Conservation (phyloP, 2,329 filamentous ascomycete species). For the Penicillium sp. region DNA sequence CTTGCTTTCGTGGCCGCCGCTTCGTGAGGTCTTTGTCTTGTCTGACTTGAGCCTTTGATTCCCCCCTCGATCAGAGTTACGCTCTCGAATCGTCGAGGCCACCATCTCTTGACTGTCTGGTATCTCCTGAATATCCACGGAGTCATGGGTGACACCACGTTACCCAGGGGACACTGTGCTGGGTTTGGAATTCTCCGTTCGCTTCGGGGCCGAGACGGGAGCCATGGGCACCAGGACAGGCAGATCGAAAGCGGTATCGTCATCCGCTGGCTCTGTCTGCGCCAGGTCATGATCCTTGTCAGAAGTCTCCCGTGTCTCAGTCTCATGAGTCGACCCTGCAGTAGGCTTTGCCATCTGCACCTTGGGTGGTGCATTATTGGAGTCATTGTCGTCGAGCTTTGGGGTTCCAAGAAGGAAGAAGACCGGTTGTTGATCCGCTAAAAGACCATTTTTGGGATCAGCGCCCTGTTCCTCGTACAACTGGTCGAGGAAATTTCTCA, state of each 20-base stretch:
- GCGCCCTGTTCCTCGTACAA: constrained; percentile 56
- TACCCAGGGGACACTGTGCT: neutral
- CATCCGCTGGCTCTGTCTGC: neutral
- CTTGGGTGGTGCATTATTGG: neutral
- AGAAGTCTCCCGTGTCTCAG: neutral
- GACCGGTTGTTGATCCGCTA: constrained; percentile 27
- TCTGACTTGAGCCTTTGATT: neutral
- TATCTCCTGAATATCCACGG: constrained; percentile 21
- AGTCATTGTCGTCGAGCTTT: neutral
- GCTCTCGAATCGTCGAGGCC: neutral
- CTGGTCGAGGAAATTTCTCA: constrained; percentile 60
- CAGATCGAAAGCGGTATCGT: constrained; percentile 4
- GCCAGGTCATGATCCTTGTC: neutral
- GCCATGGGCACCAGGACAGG: constrained; percentile 6
- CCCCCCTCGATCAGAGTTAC: neutral
- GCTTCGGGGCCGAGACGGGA: neutral
- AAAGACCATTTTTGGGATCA: constrained; percentile 22
- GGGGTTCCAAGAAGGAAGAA: constrained; percentile 28
- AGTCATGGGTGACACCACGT: neutral
- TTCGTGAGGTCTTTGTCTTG: neutral
- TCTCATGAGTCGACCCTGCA: neutral
- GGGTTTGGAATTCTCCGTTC: neutral
- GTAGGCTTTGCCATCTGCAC: neutral
- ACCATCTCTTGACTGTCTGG: constrained; percentile 26
- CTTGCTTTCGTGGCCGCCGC: neutral